Evolutionary conservation across 129 eudicot genomes (phyloP).

Genomic region (Solidago caesia): DNA sequence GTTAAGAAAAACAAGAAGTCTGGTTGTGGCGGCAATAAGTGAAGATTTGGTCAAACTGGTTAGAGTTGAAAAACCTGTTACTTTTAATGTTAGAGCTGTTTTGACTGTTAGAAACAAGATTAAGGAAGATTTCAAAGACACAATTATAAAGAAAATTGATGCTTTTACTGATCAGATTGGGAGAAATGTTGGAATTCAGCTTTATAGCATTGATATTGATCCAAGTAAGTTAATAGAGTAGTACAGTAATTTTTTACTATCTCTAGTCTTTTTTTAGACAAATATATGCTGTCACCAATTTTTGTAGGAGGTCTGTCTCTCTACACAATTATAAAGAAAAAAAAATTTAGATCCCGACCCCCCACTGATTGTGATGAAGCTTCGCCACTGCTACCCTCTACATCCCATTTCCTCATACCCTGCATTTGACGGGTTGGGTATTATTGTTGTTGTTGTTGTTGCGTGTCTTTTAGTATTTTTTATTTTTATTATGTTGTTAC

Average conservation of each 20-base stretch:
- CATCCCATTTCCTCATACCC: no score
- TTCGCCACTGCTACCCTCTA: constrained; percentile 15
- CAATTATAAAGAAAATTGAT: constrained; percentile 59
- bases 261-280: no score
- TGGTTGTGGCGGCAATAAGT: constrained; percentile 68
- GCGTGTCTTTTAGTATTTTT: not conserved
- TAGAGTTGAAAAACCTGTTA: constrained; percentile 54
- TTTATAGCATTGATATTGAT: constrained; percentile 73
- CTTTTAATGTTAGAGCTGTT: constrained; percentile 77
- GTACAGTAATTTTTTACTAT: constrained; percentile 1
- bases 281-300: no score
- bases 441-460: no score
- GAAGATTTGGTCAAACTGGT: constrained; percentile 67
- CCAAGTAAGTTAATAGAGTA: constrained; percentile 61
- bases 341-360: no score
- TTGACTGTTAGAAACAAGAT: constrained; percentile 77
- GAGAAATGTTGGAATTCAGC: constrained; percentile 76
- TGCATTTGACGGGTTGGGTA: no score
- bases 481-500: not conserved
- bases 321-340: no score
- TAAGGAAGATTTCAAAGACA: constrained; percentile 81
- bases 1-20: constrained; percentile 1
- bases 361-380: no score
- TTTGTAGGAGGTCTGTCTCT: no score
- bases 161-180: constrained; percentile 72